Evolutionary conservation across 495 filamentous ascomycete species (phyloP), one percentile per base, ranked within the genome.

Genomic region (Penicillium pulvis): DNA sequence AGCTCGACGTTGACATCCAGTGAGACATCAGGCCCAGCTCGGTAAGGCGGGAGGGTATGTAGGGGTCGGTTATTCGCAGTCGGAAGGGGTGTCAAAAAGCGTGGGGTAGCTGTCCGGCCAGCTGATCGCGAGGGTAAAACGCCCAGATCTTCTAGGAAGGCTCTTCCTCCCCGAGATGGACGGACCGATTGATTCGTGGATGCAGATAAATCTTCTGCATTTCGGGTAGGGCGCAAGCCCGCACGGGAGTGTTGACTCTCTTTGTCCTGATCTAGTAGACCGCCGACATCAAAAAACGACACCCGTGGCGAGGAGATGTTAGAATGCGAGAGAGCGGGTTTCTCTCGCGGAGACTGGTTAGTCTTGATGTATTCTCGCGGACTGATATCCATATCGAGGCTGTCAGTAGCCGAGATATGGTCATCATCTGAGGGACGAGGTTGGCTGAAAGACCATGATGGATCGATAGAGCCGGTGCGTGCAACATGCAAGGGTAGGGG

Each of bases 241-340:
- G 16, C 57, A 61, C 31, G 58, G 16, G 19, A 47, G 58, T 49
- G 60, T n/a, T 54, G 56, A 28, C 57, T 68, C 53, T 23, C 47
- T 28, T 48, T 56, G 24, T 57, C 51, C n/a, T 75, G 71, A 23
- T 81, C 79, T 2, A 90, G 71, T 2, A 91, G 73, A 6, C 86
- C 85, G 35, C 88, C 88, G 28, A 87, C 84, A 62, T 92, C 89
- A 59, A 90, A 89, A 62, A 93, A 87, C 14, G 86, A 89, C 4
- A 85, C 76, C 11, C 73, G 70, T 4, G 78, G 75, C 8, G 82
- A 79, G 2, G 80, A 76, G 16, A 69, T 53, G 7, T 45, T 55
- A 5, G 44, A 24, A 7, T 60, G 49, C 2, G 53, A 11, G 8
- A 55, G 26, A 0, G 49, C 17, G 4, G 59, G 39, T 9, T 50